These are phyloP conservation scores for Dendrobium huoshanense DNA, from an alignment of 106 monocot species.

Conservation along the genomic window DNA sequence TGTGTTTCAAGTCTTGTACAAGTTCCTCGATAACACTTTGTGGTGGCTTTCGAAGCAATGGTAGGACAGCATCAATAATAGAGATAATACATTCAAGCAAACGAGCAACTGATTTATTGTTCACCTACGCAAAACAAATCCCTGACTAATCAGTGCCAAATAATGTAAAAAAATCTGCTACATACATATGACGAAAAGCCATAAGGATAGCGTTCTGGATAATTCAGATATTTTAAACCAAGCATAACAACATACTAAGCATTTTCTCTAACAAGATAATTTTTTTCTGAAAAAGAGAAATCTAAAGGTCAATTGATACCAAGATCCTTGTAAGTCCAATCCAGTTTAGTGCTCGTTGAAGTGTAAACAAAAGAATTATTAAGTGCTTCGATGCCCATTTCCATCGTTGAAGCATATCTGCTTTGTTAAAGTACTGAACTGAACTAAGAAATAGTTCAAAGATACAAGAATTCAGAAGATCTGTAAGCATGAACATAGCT, in stretches of 20 bases:
- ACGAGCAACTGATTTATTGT: conserved; percentile 71
- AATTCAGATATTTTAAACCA: background rate
- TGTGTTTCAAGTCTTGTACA: conserved; percentile 85
- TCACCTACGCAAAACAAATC: conserved; percentile 41
- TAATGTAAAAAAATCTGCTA: background rate
- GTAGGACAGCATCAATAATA: conserved; percentile 84
- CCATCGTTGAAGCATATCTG: background rate
- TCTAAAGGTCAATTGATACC: background rate
- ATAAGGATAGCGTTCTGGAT: background rate
- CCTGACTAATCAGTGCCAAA: background rate
- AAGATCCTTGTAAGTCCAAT: background rate
- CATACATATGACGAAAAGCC: background rate
- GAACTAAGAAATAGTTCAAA: background rate
- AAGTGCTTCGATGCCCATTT: background rate
- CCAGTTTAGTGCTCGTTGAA: background rate
- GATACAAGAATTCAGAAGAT: background rate
- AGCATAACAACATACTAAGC: background rate
- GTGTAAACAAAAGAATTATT: background rate
- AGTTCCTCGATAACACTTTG: conserved; percentile 81
- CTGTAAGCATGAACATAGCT: background rate
- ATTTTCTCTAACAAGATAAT: background rate
- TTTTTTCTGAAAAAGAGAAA: background rate
- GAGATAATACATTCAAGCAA: conserved; percentile 93
- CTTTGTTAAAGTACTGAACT: background rate
- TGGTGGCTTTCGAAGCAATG: conserved; percentile 83